Evolutionary conservation across 1,284 basidiomycete genomes (phyloP).

Genomic region (Ustilago crameri): DNA sequence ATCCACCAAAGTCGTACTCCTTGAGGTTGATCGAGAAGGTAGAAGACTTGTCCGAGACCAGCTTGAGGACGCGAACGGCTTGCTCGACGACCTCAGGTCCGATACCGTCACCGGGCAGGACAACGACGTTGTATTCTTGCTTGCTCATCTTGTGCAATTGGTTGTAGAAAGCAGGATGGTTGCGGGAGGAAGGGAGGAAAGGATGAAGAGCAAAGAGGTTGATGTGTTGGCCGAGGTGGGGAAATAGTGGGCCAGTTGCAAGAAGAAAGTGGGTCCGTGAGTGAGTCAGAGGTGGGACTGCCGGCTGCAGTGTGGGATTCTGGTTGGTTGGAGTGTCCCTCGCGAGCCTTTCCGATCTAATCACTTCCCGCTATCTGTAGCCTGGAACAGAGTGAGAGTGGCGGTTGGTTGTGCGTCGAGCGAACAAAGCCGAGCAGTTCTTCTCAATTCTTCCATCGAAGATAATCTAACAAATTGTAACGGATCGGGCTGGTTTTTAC

Average conservation of each 20-base stretch:
- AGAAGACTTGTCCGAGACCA: constrained; percentile 75
- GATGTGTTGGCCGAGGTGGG: background rate
- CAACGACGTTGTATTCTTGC: constrained; percentile 63
- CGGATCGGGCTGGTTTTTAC: too few species aligned
- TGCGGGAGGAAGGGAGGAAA: background rate
- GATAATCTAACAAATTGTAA: too few species aligned
- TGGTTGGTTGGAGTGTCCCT: constrained; percentile 21
- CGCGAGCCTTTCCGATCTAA: constrained; percentile 6
- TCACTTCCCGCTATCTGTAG: background rate
- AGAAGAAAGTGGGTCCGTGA: constrained; percentile 25
- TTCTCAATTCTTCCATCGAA: constrained; percentile 20
- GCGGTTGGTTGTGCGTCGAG: background rate
- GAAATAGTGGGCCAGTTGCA: constrained; percentile 2
- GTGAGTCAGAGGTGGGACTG: constrained; percentile 9
- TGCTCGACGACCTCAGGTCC: constrained; percentile 94
- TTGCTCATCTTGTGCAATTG: constrained; percentile 25
- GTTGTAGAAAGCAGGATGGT: too few species aligned
- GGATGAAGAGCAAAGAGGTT: background rate
- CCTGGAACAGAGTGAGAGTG: background rate
- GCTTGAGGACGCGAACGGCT: constrained; percentile 85
- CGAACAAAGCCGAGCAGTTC: background rate
- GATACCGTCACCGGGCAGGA: constrained; percentile 96
- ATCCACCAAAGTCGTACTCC: constrained; percentile 84
- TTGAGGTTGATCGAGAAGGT: constrained; percentile 77
- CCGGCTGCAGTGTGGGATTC: constrained; percentile 3